Evolutionary conservation across 2,329 filamentous ascomycete species (phyloP).

Genomic region (Venturia oleaginea): DNA sequence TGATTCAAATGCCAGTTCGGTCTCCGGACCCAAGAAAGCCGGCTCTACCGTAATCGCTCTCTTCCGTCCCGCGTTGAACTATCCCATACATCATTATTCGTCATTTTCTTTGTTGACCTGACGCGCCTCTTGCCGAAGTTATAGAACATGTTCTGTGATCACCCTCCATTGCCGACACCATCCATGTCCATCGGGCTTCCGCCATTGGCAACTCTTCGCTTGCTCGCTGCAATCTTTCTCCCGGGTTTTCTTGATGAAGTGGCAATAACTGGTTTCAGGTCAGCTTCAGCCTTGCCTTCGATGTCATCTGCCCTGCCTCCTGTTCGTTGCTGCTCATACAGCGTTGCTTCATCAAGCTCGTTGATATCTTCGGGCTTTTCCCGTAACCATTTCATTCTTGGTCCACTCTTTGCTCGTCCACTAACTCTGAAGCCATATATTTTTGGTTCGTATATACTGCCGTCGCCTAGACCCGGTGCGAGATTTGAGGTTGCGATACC

Average conservation of each 20-base stretch:
- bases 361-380: constrained; percentile 70
- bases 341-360: constrained; percentile 66
- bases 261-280: constrained; percentile 9
- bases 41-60: neutral
- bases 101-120: neutral
- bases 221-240: constrained; percentile 5
- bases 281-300: constrained; percentile 17
- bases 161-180: constrained; percentile 5
- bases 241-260: neutral
- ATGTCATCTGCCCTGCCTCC: constrained; percentile 19
- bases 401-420: constrained; percentile 79
- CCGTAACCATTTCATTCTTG: constrained; percentile 94
- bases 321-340: constrained; percentile 31
- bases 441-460: constrained; percentile 83
- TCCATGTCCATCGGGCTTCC: constrained; percentile 12
- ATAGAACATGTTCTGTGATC: neutral
- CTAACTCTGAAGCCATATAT: constrained; percentile 97
- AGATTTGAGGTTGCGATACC: constrained; percentile 82
- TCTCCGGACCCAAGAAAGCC: neutral
- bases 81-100: neutral
- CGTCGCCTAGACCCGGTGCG: constrained; percentile 71
- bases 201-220: constrained; percentile 7
- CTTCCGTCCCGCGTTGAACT: neutral
- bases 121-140: neutral
- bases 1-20: neutral